These are phyloP conservation scores for Talaromyces sp. DNA, from an alignment of 2,329 filamentous ascomycete genomes.

Conservation along the genomic window DNA sequence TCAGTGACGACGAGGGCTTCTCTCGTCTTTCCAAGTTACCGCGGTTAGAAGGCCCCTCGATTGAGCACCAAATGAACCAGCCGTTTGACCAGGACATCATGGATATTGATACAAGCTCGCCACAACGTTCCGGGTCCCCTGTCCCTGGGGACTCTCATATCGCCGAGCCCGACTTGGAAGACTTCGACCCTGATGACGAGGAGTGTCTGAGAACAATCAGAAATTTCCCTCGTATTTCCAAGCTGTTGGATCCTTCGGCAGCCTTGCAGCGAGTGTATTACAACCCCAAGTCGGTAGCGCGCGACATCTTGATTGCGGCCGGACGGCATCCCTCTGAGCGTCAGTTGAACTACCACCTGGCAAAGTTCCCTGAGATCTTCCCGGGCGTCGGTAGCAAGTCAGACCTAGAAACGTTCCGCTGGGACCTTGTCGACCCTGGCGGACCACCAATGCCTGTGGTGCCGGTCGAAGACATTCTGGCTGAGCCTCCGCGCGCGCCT, in stretches of 20 bases:
- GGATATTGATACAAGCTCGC: constrained; percentile 4
- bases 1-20: constrained; percentile 38
- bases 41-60: neutral
- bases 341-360: constrained; percentile 55
- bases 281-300: constrained; percentile 56
- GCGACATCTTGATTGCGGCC: constrained; percentile 57
- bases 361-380: constrained; percentile 40
- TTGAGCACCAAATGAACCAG: neutral
- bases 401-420: constrained; percentile 54
- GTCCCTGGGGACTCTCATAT: neutral
- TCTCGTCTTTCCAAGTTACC: constrained; percentile 20
- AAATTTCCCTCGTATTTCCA: constrained; percentile 33
- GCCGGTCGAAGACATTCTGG: constrained; percentile 18
- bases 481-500: constrained; percentile 16
- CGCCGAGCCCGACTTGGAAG: constrained; percentile 1
- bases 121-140: constrained; percentile 1
- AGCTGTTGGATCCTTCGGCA: constrained; percentile 36
- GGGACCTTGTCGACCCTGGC: constrained; percentile 57
- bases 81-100: neutral
- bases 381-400: constrained; percentile 37
- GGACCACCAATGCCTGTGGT: constrained; percentile 33
- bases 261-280: constrained; percentile 46
- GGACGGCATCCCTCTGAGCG: constrained; percentile 56
- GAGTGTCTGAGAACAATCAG: constrained; percentile 14
- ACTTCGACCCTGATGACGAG: constrained; percentile 9